Conservation (phyloP, 2,329 filamentous ascomycete species). For the Blastomyces emzantsi region DNA sequence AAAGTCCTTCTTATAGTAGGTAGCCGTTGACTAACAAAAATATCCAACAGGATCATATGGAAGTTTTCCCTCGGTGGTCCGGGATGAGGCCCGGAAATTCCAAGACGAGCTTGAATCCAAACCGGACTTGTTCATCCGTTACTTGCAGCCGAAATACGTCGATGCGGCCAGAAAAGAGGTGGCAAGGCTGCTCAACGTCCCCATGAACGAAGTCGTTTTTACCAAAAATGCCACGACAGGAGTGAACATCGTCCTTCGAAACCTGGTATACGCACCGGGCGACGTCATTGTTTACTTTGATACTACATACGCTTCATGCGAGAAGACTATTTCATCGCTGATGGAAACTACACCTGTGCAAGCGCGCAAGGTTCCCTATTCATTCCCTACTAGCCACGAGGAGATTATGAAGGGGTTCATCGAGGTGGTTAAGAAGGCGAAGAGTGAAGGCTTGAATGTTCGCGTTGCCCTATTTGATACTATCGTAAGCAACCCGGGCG, state of each 20-base stretch:
- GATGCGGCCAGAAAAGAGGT: constrained; percentile 56
- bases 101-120: constrained; percentile 57
- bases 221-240: constrained; percentile 68
- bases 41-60: constrained; percentile 58
- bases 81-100: constrained; percentile 51
- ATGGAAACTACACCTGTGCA: constrained; percentile 54
- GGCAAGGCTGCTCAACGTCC: constrained; percentile 57
- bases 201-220: constrained; percentile 60
- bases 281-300: constrained; percentile 70
- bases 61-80: constrained; percentile 57
- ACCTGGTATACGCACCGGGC: constrained; percentile 56
- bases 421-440: constrained; percentile 46
- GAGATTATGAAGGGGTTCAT: constrained; percentile 56
- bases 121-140: constrained; percentile 70
- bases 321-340: constrained; percentile 62
- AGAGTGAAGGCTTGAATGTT: constrained; percentile 51
- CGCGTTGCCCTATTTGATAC: constrained; percentile 69
- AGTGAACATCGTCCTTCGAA: constrained; percentile 67
- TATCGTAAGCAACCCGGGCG: constrained; percentile 67
- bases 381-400: constrained; percentile 62
- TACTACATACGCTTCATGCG: constrained; percentile 70
- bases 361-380: constrained; percentile 48
- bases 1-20: no score
- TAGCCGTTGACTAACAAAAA: not conserved
- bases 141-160: constrained; percentile 53